Percentiles rank a stretch among this genome's conserved stretches.
phyloP scores from a whole-genome alignment of 2,329 filamentous ascomycete species.

The Xylogone sp. region DNA sequence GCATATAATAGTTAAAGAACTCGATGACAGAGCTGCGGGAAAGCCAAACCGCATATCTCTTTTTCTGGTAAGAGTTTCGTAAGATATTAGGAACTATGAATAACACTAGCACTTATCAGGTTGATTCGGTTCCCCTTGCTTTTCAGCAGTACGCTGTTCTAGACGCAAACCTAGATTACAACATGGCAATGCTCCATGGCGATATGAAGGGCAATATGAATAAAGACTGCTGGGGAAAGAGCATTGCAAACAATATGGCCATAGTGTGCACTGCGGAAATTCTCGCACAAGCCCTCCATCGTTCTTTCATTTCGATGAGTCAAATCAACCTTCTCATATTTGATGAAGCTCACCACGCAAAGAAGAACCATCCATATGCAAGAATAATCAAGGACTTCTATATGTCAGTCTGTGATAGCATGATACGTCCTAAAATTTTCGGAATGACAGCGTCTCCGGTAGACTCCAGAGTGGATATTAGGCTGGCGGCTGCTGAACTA shows the following conservation, averaged over 20 bases:
- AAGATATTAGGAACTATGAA: slow-evolving; percentile 1
- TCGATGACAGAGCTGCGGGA: slow-evolving; percentile 62
- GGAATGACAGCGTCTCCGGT: slow-evolving; percentile 98
- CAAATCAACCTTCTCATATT: slow-evolving; percentile 90
- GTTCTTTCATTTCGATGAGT: slow-evolving; percentile 74
- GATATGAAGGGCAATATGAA: slow-evolving; percentile 56
- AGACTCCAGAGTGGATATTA: slow-evolving; percentile 73
- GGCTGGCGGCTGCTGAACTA: slow-evolving; percentile 65
- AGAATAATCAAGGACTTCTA: slow-evolving; percentile 89
- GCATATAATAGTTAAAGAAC: slow-evolving; percentile 71
- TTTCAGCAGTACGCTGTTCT: slow-evolving; percentile 87
- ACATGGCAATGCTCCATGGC: slow-evolving; percentile 72
- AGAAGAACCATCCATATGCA: slow-evolving; percentile 89
- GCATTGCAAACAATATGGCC: slow-evolving; percentile 66
- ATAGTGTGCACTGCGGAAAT: slow-evolving; percentile 93
- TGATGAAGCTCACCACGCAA: slow-evolving; percentile 94
- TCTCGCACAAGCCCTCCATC: slow-evolving; percentile 71
- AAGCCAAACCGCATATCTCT: slow-evolving; percentile 66
- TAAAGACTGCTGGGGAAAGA: slow-evolving; percentile 54
- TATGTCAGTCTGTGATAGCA: slow-evolving; percentile 38
- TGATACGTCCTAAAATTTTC: slow-evolving; percentile 67
- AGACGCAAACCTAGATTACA: slow-evolving; percentile 73
- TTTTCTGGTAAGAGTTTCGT: slow-evolving; percentile 60
- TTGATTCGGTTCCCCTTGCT: slow-evolving; percentile 84
- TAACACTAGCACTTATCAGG: slow-evolving; percentile 34